phyloP scores from a whole-genome alignment of 2,329 filamentous ascomycete genomes.

The Thelonectria rubi region DNA sequence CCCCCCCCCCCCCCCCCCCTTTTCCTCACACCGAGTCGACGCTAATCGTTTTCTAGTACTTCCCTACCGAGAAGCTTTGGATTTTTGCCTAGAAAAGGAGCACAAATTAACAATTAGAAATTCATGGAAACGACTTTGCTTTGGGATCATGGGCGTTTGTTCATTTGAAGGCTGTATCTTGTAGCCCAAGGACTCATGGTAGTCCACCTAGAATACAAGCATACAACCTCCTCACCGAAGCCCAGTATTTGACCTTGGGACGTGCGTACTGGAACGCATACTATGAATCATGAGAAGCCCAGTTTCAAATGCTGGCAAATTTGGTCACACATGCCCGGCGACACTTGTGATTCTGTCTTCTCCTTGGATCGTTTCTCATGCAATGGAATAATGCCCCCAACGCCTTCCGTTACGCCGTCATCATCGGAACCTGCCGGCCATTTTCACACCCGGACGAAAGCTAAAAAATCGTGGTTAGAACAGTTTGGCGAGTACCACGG shows the following conservation, averaged over 20 bases:
- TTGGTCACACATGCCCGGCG: conserved; percentile 12
- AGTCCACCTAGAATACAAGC: conserved; percentile 39
- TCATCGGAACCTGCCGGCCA: not conserved
- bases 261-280: not conserved
- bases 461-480: conserved; percentile 31
- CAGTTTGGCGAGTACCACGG: not conserved
- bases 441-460: conserved; percentile 45
- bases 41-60: conserved; percentile 56
- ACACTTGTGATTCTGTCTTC: conserved; percentile 7
- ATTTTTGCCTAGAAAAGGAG: conserved; percentile 60
- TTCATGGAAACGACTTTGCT: conserved; percentile 33
- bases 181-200: conserved; percentile 33
- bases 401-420: conserved; percentile 36
- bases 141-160: conserved; percentile 43
- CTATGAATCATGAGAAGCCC: not conserved
- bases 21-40: not conserved
- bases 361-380: conserved; percentile 19
- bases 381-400: conserved; percentile 30
- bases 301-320: conserved; percentile 13
- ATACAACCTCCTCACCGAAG: conserved; percentile 25
- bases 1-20: not conserved
- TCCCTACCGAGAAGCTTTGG: conserved; percentile 64
- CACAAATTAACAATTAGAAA: conserved; percentile 29
- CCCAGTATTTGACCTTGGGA: not conserved
- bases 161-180: conserved; percentile 35